Conservation (phyloP, 1,284 basidiomycete genomes). For the Puccinia novopanici region DNA sequence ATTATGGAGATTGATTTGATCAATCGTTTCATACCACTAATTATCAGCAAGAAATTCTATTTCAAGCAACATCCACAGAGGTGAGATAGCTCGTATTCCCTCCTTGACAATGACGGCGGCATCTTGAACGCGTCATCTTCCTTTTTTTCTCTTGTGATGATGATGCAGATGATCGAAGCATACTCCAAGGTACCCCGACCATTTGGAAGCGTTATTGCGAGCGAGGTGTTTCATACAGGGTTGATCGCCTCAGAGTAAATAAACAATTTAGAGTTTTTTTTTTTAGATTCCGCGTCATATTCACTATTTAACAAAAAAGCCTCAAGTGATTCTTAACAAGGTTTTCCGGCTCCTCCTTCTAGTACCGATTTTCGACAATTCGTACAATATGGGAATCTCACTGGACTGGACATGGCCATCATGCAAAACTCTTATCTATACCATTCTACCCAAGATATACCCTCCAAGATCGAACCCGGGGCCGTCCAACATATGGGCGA, state of each 20-base stretch:
- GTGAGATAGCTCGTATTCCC: not conserved
- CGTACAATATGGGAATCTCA: conserved; percentile 74
- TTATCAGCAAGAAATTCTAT: conserved; percentile 45
- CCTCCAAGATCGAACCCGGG: conserved; percentile 77
- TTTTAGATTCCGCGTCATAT: conserved; percentile 6
- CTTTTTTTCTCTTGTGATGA: not conserved
- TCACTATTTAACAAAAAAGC: conserved; percentile 55
- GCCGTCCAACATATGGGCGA: conserved; percentile 85
- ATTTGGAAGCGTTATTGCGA: conserved; percentile 85
- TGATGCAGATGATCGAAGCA: conserved; percentile 75
- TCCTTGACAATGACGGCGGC: not conserved
- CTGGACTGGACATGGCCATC: conserved; percentile 76
- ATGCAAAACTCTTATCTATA: conserved; percentile 92
- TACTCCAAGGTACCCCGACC: conserved; percentile 85
- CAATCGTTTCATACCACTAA: not conserved
- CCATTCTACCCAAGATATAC: conserved; percentile 82
- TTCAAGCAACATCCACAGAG: conserved; percentile 48
- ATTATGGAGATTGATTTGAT: not conserved
- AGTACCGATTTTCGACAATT: conserved; percentile 95
- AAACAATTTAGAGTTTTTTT: not conserved
- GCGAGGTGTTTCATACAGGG: conserved; percentile 90
- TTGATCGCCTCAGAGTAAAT: conserved; percentile 84
- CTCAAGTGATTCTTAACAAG: conserved; percentile 12
- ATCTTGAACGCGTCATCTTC: conserved; percentile 9
- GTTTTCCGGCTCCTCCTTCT: not conserved